Base-by-base conservation (phyloP, 2,329 filamentous ascomycete genomes). In the Colletotrichum graminicola region DNA sequence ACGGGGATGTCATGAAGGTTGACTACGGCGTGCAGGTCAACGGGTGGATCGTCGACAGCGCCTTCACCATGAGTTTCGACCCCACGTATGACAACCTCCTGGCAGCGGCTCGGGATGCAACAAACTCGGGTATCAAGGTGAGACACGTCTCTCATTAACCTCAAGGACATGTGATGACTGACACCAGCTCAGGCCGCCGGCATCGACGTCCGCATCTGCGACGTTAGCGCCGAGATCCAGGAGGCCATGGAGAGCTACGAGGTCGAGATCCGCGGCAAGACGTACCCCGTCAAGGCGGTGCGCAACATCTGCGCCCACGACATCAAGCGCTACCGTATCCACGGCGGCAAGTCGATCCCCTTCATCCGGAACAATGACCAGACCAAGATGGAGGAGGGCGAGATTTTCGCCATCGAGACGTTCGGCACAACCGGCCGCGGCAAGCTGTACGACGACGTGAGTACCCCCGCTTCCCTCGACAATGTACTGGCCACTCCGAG, bases 371-470 rank as follows among this genome's bases (percentile, higher is more conserved):
- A 90, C 73, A 89, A 89, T 73, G 94, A 97, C 78, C 90, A 92
- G 80, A 97, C 94, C 63, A 97, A 97, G 87, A 98, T 98, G 95
- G 95, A 98, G 84, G 95, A 98, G 83, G 94, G 94, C 52, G 95
- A 98, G 79, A 91, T 94, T 23, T 98, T 97, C 81, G 95, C 95
- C 74, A 97, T 98, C 76, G 95, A 98, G 85, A 98, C 95, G 0
- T 98, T 98, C 81, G 95, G 95, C 72, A 96, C 92, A 80, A 98
- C 95, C 29, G 95, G 95, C 74, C 95, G 94, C 79, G 95, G 94
- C 75, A 93, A 93, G 78, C 93, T 97, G 67, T 86, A 90, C 75
- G 94, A 98, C 78, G 94, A 97, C 82, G 92, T 94, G 82, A 75
- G 79, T 76, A 8, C 1, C n/a, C 45, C 45, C n/a, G 21, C 45